Percentiles rank a stretch among this genome's conserved stretches.
phyloP scores from a whole-genome alignment of 768 basidiomycete genomes.

The Suillus placidus region DNA sequence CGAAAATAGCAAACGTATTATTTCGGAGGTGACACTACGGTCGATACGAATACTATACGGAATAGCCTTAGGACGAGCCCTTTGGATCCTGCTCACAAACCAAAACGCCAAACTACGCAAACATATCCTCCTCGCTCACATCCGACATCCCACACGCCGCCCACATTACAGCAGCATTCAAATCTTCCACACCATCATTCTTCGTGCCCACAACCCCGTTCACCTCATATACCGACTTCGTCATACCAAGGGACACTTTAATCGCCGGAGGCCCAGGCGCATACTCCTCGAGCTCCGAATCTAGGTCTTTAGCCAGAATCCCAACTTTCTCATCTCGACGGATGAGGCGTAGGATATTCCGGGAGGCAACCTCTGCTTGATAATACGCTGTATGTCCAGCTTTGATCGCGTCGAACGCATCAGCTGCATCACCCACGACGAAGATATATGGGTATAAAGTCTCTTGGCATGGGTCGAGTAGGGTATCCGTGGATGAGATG shows the following conservation, averaged over 20 bases:
- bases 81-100: background rate
- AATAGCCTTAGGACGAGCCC: too few relatives aligned
- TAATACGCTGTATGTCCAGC: constrained; percentile 61
- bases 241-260: constrained; percentile 65
- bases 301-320: background rate
- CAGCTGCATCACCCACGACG: constrained; percentile 63
- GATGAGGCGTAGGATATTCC: constrained; percentile 55
- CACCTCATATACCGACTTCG: constrained; percentile 49
- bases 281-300: constrained; percentile 44
- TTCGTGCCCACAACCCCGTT: constrained; percentile 47
- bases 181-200: constrained; percentile 48
- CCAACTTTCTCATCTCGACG: constrained; percentile 18
- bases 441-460: constrained; percentile 58
- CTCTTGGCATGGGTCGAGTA: constrained; percentile 4
- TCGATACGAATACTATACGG: too few relatives aligned
- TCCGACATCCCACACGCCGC: constrained; percentile 44
- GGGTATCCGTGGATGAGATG: constrained; percentile 16
- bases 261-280: constrained; percentile 52
- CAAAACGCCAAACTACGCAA: constrained; percentile 6
- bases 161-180: constrained; percentile 53
- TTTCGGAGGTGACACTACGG: too few relatives aligned
- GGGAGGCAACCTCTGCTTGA: constrained; percentile 55
- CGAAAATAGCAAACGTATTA: too few relatives aligned
- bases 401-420: constrained; percentile 64
- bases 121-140: constrained; percentile 37